Evolutionary conservation across 805 yeast species (phyloP), one percentile per base, ranked within the genome.

Genomic region (Saccharomycopsis guyanensis): DNA sequence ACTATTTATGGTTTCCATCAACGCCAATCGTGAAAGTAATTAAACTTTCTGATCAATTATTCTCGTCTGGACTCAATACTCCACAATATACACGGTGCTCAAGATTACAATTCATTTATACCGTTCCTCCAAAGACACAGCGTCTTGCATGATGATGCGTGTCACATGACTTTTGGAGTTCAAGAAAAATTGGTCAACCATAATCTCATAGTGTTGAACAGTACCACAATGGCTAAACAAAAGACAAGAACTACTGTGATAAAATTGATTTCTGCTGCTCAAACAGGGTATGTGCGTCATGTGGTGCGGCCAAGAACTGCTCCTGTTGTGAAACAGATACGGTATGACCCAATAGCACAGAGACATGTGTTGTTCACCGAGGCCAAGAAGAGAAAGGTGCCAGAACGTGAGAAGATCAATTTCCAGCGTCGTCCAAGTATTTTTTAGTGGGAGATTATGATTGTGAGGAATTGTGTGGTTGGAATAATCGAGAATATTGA

Each of bases 351-450:
- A 2, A 19, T 42, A 51, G 96, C 86, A 8, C 80, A 84, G 65
- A 80, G 96, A 64, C 96, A 88, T 68, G 96, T 93, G 43, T 70
- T 91, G 51, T 91, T 93, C 69, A 78, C 80, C 25, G 98, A 91
- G 63, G 76, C 83, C 45, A 86, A 85, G 63, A 87, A 86, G 72
- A 78, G 98, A 64, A 87, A 84, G 64, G 75, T 81, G 12, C 78
- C 78, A 5, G 79, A 73, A 43, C 61, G 64, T 29, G 69, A 67
- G 46, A 73, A 77, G 13, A 52, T 73, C 36, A 75, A 68, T 53
- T 76, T 74, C 56, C 61, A 73, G 2, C 67, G 79, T 53, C 15
- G 45, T 10, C 50, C 52, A 23, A 45, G 36, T 65, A 65, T 33
- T 69, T 67, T 6, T 42, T 29, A 24, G 33, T 25, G 34, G 3